These are phyloP conservation scores for Ophiobolus disseminans DNA, from an alignment of 2,329 filamentous ascomycete species.

Conservation along the genomic window DNA sequence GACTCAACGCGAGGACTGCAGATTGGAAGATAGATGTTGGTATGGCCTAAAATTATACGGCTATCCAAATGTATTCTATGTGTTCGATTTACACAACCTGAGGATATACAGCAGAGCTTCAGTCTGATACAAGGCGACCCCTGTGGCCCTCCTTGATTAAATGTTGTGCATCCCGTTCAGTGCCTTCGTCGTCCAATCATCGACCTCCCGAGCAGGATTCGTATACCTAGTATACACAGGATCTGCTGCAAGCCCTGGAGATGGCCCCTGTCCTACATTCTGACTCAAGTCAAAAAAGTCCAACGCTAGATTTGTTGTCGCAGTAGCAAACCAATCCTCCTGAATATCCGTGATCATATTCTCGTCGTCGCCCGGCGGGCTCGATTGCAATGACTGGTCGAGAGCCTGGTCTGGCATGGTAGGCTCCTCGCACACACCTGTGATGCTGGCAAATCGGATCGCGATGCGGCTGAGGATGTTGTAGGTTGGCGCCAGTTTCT, in stretches of 20 bases:
- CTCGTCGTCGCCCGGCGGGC: conserved; percentile 6
- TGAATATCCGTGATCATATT: conserved; percentile 24
- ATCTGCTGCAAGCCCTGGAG: conserved; percentile 4
- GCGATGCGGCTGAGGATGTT: conserved; percentile 29
- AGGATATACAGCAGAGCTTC: too few relatives aligned
- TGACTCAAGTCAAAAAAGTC: conserved; percentile 29
- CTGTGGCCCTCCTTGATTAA: conserved; percentile 3
- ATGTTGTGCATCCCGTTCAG: conserved; percentile 25
- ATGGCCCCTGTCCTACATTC: conserved; percentile 1
- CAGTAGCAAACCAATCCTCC: conserved; percentile 31
- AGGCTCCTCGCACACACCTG: conserved; percentile 21
- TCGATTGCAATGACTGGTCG: conserved; percentile 1
- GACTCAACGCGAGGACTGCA: too few relatives aligned
- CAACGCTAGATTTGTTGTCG: conserved; percentile 25
- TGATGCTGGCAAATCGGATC: conserved; percentile 33
- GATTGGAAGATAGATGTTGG: too few relatives aligned
- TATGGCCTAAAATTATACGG: too few relatives aligned
- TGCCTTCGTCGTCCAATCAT: conserved; percentile 30
- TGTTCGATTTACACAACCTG: too few relatives aligned
- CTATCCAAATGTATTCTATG: too few relatives aligned
- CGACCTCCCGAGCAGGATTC: conserved; percentile 14
- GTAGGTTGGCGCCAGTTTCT: conserved; percentile 27
- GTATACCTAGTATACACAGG: conserved; percentile 15
- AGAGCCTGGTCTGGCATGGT: not conserved
- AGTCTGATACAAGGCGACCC: not conserved